These are phyloP conservation scores for Tuber umbilicatum DNA, from an alignment of 495 filamentous ascomycete genomes.

Conservation along the genomic window DNA sequence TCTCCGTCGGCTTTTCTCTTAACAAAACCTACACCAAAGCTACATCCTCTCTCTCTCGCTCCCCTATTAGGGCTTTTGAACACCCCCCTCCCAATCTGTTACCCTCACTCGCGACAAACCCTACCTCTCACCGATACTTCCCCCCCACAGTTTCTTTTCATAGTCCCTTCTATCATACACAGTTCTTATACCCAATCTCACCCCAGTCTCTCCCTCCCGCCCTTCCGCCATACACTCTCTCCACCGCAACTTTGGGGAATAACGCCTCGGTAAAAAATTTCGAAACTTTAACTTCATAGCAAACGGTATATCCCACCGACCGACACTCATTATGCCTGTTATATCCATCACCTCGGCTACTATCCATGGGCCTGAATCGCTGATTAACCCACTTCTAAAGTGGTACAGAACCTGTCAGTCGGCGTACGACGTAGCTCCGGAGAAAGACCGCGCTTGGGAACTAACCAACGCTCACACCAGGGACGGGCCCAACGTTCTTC, in stretches of 20 bases:
- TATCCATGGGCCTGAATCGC: neutral
- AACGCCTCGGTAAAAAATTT: neutral
- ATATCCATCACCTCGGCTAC: neutral
- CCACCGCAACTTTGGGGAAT: neutral
- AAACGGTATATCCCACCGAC: neutral
- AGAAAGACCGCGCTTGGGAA: neutral
- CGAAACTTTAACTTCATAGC: neutral
- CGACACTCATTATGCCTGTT: neutral
- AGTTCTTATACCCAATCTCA: neutral
- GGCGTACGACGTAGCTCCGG: neutral
- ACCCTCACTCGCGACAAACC: neutral
- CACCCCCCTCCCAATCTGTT: neutral
- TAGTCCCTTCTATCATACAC: neutral
- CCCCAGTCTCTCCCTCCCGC: neutral
- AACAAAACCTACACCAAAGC: neutral
- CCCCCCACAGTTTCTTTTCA: neutral
- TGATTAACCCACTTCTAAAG: slow-evolving; percentile 3
- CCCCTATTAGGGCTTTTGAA: neutral
- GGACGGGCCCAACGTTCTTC: neutral
- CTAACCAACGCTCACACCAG: neutral
- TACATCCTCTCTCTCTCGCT: neutral
- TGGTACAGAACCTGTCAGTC: slow-evolving; percentile 2
- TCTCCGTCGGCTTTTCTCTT: neutral
- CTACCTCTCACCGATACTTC: neutral
- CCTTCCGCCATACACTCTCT: neutral